Percentiles rank a stretch among this genome's conserved stretches.
Conservation (phyloP, 1,284 basidiomycete species). For the Pisolithus thermaeus region DNA sequence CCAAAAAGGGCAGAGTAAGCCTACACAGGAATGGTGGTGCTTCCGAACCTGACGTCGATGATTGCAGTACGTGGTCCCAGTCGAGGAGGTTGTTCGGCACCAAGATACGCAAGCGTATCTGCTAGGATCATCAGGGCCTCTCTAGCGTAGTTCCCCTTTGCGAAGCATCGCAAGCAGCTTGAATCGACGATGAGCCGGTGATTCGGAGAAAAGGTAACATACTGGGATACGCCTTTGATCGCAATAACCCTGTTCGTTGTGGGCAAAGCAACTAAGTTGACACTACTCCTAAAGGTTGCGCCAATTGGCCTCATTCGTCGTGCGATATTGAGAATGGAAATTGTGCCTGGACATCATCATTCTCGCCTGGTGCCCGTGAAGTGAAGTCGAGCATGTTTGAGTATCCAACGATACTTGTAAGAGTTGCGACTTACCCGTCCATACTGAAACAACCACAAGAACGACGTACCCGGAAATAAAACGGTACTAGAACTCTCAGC, state of each 20-base stretch:
- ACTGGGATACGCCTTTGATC: no score
- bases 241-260: no score
- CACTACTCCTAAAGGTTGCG: slow-evolving; percentile 58
- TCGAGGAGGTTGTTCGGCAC: slow-evolving; percentile 68
- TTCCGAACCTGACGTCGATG: slow-evolving; percentile 26
- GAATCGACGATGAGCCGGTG: not conserved
- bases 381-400: not conserved
- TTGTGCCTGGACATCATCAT: slow-evolving; percentile 76
- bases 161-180: not conserved
- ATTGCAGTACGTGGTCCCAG: slow-evolving; percentile 58
- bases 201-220: not conserved
- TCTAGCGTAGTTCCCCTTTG: slow-evolving; percentile 49
- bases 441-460: slow-evolving; percentile 81
- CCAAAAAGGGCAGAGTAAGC: not conserved
- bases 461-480: slow-evolving; percentile 45
- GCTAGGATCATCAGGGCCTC: slow-evolving; percentile 77
- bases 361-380: slow-evolving; percentile 32
- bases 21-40: not conserved
- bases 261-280: slow-evolving; percentile 58
- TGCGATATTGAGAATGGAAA: slow-evolving; percentile 72
- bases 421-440: slow-evolving; percentile 17
- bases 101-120: slow-evolving; percentile 84
- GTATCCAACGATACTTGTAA: not conserved
- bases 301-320: slow-evolving; percentile 57
- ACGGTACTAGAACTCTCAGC: no score